These are phyloP conservation scores for Bruguiera gymnorhiza DNA, from an alignment of 345 rosid species.

Conservation along the genomic window DNA sequence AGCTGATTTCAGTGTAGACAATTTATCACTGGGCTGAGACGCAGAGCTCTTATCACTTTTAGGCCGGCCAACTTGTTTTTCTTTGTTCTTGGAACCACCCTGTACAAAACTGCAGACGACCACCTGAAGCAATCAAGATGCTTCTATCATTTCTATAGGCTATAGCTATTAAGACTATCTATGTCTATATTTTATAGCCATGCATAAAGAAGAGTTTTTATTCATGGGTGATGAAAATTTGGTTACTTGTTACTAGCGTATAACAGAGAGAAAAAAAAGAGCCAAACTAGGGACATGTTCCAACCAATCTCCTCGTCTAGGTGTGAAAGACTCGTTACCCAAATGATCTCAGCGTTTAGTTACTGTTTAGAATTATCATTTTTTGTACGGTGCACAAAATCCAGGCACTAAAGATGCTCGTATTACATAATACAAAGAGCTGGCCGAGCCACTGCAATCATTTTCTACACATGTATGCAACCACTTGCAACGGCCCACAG, in stretches of 20 bases:
- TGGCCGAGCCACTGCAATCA: background rate
- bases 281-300: too few species aligned
- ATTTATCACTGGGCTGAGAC: conserved; percentile 28
- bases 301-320: too few species aligned
- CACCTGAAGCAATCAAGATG: conserved; percentile 50
- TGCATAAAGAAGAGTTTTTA: too few species aligned
- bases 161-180: too few species aligned
- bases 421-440: background rate
- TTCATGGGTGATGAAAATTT: too few species aligned
- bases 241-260: too few species aligned
- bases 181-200: too few species aligned
- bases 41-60: conserved; percentile 40
- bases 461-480: background rate
- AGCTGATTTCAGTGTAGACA: conserved; percentile 27
- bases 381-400: too few species aligned
- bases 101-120: conserved; percentile 90
- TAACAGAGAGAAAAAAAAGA: too few species aligned
- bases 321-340: too few species aligned
- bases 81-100: conserved; percentile 56
- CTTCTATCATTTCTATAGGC: conserved; percentile 2
- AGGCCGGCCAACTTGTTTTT: conserved; percentile 46
- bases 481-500: background rate
- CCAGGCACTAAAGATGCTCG: background rate
- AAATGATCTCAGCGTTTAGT: too few species aligned
- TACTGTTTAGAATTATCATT: too few species aligned